Conservation (phyloP, 1,284 basidiomycete genomes). For the Leccinum ponderosum region DNA sequence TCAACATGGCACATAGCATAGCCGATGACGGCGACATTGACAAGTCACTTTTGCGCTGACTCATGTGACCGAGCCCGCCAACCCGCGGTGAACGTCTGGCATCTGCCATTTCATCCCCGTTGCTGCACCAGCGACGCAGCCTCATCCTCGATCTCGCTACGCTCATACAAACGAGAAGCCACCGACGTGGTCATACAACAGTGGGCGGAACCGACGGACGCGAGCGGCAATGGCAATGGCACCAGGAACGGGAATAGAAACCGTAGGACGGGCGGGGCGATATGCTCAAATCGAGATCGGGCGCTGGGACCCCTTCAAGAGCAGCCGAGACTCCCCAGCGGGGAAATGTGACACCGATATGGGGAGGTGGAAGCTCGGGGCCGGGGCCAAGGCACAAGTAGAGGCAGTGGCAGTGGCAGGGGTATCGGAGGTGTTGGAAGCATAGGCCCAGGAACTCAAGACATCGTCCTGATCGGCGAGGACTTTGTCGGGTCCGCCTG, state of each 20-base stretch:
- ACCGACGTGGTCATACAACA: too few species aligned
- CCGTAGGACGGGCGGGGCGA: too few species aligned
- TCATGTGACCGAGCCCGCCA: too few species aligned
- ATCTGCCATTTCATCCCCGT: too few species aligned
- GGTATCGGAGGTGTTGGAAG: background rate
- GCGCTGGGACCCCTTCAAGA: constrained; percentile 39
- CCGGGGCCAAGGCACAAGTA: constrained; percentile 11
- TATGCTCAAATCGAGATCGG: too few species aligned
- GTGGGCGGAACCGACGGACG: background rate
- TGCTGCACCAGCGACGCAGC: too few species aligned
- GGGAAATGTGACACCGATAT: constrained; percentile 17
- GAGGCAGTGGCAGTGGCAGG: background rate
- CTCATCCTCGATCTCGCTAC: too few species aligned
- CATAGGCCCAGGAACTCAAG: background rate
- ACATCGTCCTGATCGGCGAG: constrained; percentile 7
- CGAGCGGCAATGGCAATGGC: background rate
- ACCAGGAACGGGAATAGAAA: background rate
- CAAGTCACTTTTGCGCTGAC: too few species aligned
- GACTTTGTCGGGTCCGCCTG: background rate
- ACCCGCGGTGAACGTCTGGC: too few species aligned
- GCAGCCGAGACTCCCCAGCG: constrained; percentile 5
- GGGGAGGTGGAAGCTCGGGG: constrained; percentile 13
- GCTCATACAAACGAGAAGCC: too few species aligned
- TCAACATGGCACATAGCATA: too few species aligned
- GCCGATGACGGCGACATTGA: too few species aligned